Conservation (phyloP, 169 alveolate species). For the Cryptosporidium canis region DNA sequence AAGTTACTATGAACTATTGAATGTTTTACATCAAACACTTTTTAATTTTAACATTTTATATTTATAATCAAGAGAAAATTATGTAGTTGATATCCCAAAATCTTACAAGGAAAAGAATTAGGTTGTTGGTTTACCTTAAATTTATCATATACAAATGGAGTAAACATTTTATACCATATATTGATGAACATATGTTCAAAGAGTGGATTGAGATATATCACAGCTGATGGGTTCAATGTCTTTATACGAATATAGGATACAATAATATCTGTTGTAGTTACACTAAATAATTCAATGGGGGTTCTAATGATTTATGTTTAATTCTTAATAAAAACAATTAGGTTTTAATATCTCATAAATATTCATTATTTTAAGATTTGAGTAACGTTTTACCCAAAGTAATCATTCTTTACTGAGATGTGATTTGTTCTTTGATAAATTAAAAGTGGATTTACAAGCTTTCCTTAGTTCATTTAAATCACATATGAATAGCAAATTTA, state of each 20-base stretch:
- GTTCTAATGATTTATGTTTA: no score
- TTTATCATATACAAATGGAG: neutral
- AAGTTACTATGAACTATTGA: no score
- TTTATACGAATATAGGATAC: neutral
- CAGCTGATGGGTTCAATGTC: neutral
- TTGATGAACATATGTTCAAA: neutral
- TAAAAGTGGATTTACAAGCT: neutral
- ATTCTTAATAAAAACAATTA: no score
- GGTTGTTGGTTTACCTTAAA: neutral
- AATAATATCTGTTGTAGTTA: conserved; percentile 5
- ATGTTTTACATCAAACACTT: conserved; percentile 16
- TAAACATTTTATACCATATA: neutral
- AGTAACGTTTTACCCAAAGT: neutral
- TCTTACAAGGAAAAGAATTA: neutral
- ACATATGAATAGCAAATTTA: neutral
- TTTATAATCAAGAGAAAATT: neutral
- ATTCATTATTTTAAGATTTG: no score
- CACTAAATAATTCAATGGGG: conserved; percentile 22
- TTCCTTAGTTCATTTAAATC: neutral
- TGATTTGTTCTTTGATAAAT: conserved; percentile 8
- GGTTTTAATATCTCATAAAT: no score
- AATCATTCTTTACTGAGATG: neutral
- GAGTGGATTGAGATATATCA: conserved; percentile 6
- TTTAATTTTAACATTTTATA: neutral
- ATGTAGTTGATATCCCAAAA: neutral